phyloP scores from a whole-genome alignment of 2,329 filamentous ascomycete genomes.

The Juglanconis oblonga region DNA sequence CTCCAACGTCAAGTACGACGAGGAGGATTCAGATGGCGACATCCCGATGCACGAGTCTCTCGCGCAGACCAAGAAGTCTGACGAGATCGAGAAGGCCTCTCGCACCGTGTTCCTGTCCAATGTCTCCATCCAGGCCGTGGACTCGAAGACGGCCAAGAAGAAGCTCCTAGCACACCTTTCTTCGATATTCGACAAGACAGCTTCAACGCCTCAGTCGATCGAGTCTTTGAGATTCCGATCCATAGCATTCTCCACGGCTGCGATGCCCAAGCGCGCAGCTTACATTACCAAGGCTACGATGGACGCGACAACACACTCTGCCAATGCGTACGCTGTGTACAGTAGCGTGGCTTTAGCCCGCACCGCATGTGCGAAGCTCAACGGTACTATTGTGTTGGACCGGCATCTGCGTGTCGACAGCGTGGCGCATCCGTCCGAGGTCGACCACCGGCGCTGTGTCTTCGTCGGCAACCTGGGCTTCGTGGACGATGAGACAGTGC shows the following conservation, averaged over 20 bases:
- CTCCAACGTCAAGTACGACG: conserved; percentile 35
- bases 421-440: conserved; percentile 79
- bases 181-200: conserved; percentile 62
- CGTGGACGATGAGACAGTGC: conserved; percentile 81
- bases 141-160: conserved; percentile 78
- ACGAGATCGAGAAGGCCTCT: conserved; percentile 77
- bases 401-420: conserved; percentile 89
- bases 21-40: conserved; percentile 37
- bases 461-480: conserved; percentile 97
- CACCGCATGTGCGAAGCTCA: conserved; percentile 72
- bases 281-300: conserved; percentile 89
- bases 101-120: conserved; percentile 94
- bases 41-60: conserved; percentile 57
- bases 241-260: conserved; percentile 73
- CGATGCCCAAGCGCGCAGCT: conserved; percentile 89
- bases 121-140: conserved; percentile 79
- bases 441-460: conserved; percentile 84
- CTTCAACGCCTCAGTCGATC: conserved; percentile 64
- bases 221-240: conserved; percentile 94
- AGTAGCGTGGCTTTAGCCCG: conserved; percentile 71
- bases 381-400: conserved; percentile 79
- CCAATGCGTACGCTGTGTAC: conserved; percentile 93
- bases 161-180: conserved; percentile 71
- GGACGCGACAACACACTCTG: conserved; percentile 85
- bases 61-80: conserved; percentile 47